Conservation (phyloP, 371 early-diverging fungal species). For the Rhizopus arrhizus region DNA sequence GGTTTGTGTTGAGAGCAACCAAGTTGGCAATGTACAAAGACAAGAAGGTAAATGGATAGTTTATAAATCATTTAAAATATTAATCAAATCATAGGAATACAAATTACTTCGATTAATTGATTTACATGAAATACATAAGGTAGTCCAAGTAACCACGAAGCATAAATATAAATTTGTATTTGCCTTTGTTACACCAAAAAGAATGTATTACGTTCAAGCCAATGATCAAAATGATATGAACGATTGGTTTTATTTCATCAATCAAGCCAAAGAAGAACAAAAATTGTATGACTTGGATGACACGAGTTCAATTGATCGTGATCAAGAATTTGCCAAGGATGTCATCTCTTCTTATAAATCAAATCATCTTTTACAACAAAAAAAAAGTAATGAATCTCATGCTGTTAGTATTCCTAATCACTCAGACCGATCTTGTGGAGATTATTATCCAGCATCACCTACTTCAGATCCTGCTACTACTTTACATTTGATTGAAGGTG, state of each 20-base stretch:
- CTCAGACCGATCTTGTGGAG: conserved; percentile 18
- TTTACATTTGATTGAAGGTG: conserved; percentile 36
- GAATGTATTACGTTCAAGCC: conserved; percentile 79
- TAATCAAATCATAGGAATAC: conserved; percentile 64
- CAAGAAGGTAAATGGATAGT: conserved; percentile 60
- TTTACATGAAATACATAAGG: conserved; percentile 71
- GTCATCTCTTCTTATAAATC: conserved; percentile 41
- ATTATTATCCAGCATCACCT: conserved; percentile 49
- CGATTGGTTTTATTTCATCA: conserved; percentile 68
- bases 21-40: conserved; percentile 86
- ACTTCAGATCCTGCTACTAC: conserved; percentile 37
- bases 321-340: conserved; percentile 54
- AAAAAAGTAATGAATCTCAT: conserved; percentile 21
- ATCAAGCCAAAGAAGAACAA: conserved; percentile 55
- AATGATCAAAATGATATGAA: conserved; percentile 65
- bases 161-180: conserved; percentile 70
- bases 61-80: neutral
- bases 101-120: conserved; percentile 76
- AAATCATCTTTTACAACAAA: conserved; percentile 28
- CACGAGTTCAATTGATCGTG: conserved; percentile 47
- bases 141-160: conserved; percentile 73
- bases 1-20: conserved; percentile 82
- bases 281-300: conserved; percentile 49
- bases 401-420: conserved; percentile 23
- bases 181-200: conserved; percentile 73